Conservation (phyloP, 257 asterid species). For the Eustoma russellianum region DNA sequence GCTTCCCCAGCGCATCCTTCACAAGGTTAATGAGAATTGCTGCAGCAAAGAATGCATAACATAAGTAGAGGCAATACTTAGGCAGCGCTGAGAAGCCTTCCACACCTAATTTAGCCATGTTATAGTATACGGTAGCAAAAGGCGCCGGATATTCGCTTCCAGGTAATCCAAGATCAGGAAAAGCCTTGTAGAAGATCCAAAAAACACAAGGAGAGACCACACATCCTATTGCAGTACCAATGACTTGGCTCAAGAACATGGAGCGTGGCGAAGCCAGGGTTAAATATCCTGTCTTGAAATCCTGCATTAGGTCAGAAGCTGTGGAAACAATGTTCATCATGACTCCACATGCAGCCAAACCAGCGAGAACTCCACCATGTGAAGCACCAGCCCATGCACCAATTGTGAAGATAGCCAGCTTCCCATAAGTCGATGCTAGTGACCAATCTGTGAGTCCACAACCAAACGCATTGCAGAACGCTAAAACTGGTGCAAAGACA, state of each 20-base stretch:
- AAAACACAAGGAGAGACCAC: conserved; percentile 52
- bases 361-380: conserved; percentile 51
- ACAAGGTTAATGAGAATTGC: conserved; percentile 40
- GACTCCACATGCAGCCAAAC: conserved; percentile 61
- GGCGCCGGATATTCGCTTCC: conserved; percentile 56
- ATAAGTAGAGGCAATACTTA: conserved; percentile 39
- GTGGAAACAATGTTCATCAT: conserved; percentile 63
- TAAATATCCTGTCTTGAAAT: conserved; percentile 61
- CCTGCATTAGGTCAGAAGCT: conserved; percentile 57
- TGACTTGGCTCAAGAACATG: conserved; percentile 65
- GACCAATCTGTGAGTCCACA: conserved; percentile 69
- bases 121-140: conserved; percentile 32
- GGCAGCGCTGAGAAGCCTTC: conserved; percentile 63
- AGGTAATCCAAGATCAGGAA: conserved; percentile 39
- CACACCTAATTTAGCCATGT: conserved; percentile 58
- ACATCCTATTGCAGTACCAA: conserved; percentile 67
- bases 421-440: conserved; percentile 49
- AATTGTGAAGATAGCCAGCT: conserved; percentile 50
- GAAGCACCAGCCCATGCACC: conserved; percentile 58
- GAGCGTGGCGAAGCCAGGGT: conserved; percentile 63
- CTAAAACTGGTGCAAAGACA: conserved; percentile 41
- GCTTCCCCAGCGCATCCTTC: conserved; percentile 43
- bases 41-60: conserved; percentile 46
- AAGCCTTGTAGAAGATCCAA: conserved; percentile 53
- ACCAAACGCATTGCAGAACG: conserved; percentile 64